Evolutionary conservation across 371 early-diverging fungal species (phyloP), one percentile per base, ranked within the genome.

Genomic region (Lichtheimia corymbifera): DNA sequence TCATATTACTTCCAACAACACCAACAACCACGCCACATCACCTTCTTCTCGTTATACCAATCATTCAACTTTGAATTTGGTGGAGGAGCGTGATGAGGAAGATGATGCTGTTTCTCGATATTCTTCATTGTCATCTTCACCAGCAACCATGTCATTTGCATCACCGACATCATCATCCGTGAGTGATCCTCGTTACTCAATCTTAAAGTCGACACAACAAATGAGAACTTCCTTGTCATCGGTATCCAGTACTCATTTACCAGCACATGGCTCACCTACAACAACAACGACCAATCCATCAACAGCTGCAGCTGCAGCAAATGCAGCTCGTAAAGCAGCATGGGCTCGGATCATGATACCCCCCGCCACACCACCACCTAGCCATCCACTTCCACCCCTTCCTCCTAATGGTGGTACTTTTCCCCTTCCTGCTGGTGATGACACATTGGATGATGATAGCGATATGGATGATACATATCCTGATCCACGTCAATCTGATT

Each of bases 61-160:
- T 12, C 22, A 52, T 9, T 27, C 50, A n/a, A 24, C 63, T 13
- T 42, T 63, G 3, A 63, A 63, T 43, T 57, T 56, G 14, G 60
- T 28, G 3, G 60, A 59, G 4, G 60, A 59, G 17, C 28, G 30
- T 20, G 58, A 58, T 20, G 59, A 52, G 17, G 45, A 57, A 14
- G 63, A 63, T 18, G 63, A 63, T 13, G 58, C 57, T 13, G 63
- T 63, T 15, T 63, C 63, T 17, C 43, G 57, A 5, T 63, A 63
- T 14, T 63, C 63, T 3, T 57, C 57, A 5, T 41, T 63, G 6
- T 50, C 63, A 5, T 55, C 63, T 44, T 56, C 63, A 43, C 58
- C 63, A 20, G 17, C 54, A 2, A 18, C 45, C 24, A 44, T 40
- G 20, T 61, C 61, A 5, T 61, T 61, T 18, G 15, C 50, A 24